phyloP scores from a whole-genome alignment of 2,329 filamentous ascomycete species.

The Aspergillus jensenii region DNA sequence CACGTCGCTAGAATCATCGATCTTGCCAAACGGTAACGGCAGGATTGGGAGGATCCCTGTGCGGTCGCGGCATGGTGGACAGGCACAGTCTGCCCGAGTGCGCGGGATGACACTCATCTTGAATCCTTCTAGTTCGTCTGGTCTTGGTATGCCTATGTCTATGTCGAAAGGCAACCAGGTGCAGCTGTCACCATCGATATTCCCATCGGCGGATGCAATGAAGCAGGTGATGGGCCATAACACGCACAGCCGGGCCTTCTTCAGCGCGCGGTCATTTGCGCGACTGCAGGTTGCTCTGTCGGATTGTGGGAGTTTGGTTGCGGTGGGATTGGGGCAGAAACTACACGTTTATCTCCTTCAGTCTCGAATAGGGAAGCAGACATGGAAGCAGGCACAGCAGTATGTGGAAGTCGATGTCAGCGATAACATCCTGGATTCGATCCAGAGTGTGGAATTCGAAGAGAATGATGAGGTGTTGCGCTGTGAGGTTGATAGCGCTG shows the following conservation, averaged over 20 bases:
- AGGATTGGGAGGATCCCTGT: background rate
- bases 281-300: background rate
- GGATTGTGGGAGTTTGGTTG: background rate
- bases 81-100: background rate
- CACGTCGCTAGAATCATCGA: too few relatives aligned
- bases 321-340: background rate
- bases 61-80: background rate
- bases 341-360: background rate
- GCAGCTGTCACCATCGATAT: background rate
- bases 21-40: too few relatives aligned
- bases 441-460: background rate
- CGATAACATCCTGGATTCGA: background rate
- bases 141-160: too few relatives aligned
- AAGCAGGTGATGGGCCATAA: background rate
- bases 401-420: background rate
- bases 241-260: background rate
- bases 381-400: background rate
- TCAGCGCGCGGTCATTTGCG: background rate
- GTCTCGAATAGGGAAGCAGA: too few relatives aligned
- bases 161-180: background rate
- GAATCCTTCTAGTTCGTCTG: rapidly evolving
- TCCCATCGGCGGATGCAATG: background rate
- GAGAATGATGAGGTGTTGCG: background rate
- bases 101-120: background rate
- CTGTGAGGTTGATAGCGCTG: background rate